phyloP scores from a whole-genome alignment of 371 early-diverging fungal species.

The Smittium culicis region DNA sequence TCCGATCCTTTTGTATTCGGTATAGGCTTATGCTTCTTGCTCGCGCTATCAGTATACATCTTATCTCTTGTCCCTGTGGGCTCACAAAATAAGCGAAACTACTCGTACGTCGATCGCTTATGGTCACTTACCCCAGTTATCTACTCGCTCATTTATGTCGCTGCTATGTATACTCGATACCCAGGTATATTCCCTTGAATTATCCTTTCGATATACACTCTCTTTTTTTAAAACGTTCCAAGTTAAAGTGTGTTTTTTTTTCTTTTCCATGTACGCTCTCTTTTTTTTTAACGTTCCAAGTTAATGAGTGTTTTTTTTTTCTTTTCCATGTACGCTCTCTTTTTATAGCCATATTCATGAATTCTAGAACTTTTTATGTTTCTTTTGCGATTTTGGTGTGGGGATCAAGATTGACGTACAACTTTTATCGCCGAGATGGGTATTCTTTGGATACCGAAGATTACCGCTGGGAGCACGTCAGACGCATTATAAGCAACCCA shows the following conservation, averaged over 20 bases:
- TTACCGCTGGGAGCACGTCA: constrained; percentile 54
- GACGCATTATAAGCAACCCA: constrained; percentile 18
- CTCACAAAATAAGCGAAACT: constrained; percentile 22
- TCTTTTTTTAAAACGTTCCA: not conserved
- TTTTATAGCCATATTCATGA: not conserved
- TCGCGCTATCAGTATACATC: no score
- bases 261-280: not conserved
- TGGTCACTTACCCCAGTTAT: constrained; percentile 57
- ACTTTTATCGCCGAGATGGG: constrained; percentile 65
- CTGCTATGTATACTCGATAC: constrained; percentile 26
- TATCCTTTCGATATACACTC: not conserved
- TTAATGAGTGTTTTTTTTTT: not conserved
- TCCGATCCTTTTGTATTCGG: no score
- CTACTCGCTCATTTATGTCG: constrained; percentile 42
- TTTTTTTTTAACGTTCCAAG: not conserved
- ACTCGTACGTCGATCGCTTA: constrained; percentile 38
- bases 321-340: not conserved
- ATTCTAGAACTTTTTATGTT: constrained; percentile 1
- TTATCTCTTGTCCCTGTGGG: constrained; percentile 8
- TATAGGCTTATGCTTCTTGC: no score
- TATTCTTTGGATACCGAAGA: constrained; percentile 58
- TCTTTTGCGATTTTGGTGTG: constrained; percentile 44
- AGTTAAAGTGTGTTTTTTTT: not conserved
- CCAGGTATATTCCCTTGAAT: constrained; percentile 8
- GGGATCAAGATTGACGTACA: constrained; percentile 65